Evolutionary conservation across 2,329 filamentous ascomycete genomes (phyloP).

Genomic region (Monilinia aucupariae): DNA sequence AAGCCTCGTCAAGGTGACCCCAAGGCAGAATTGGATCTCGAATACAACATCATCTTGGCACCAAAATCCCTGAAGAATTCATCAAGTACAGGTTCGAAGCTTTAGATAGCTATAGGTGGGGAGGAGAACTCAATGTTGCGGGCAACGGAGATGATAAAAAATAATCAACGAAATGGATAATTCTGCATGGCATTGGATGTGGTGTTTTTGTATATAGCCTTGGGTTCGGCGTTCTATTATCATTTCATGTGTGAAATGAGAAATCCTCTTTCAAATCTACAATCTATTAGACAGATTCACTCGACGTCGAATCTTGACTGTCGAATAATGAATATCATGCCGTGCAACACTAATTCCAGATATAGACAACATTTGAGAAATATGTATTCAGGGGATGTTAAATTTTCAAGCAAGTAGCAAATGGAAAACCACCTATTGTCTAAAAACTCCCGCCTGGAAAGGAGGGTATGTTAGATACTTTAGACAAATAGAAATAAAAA

Average conservation of each 20-base stretch:
- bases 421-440: no score
- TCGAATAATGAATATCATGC: no score
- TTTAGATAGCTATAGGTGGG: background rate
- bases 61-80: constrained; percentile 12
- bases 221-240: constrained; percentile 1
- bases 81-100: no score
- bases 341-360: background rate
- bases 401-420: background rate
- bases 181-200: background rate
- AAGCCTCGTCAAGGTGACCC: constrained; percentile 35
- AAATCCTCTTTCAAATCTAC: constrained; percentile 12
- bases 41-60: constrained; percentile 35
- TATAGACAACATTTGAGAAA: background rate
- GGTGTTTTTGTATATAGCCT: constrained; percentile 4
- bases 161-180: background rate
- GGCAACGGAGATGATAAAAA: background rate
- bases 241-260: constrained; percentile 6
- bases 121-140: background rate
- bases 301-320: background rate
- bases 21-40: constrained; percentile 34
- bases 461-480: no score
- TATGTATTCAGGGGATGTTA: background rate
- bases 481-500: no score
- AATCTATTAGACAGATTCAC: background rate
- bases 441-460: no score